Evolutionary conservation across 179 eudicot genomes (phyloP).

Genomic region (Beta lomatogona): DNA sequence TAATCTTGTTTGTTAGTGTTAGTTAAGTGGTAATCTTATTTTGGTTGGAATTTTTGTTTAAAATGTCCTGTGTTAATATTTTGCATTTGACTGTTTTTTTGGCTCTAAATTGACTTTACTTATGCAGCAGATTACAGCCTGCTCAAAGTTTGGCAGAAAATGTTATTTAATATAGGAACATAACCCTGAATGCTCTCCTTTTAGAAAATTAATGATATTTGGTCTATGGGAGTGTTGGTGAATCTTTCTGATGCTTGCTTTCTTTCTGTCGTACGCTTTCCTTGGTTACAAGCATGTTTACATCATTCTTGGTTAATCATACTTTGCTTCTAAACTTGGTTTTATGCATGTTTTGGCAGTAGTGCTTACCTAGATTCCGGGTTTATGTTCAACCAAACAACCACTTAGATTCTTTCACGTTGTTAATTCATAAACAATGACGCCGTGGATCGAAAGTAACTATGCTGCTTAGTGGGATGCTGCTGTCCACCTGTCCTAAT

Average conservation of each 20-base stretch:
- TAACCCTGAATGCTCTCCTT: not conserved
- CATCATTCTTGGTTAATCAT: not conserved
- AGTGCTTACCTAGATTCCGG: not conserved
- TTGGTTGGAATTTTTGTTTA: too few relatives aligned
- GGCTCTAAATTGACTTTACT: not conserved
- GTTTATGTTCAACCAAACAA: too few relatives aligned
- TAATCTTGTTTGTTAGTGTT: too few relatives aligned
- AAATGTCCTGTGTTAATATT: too few relatives aligned
- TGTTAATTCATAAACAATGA: not conserved
- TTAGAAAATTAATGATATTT: not conserved
- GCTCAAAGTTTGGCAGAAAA: not conserved
- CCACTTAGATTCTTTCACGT: slow-evolving; percentile 2
- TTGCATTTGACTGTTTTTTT: not conserved
- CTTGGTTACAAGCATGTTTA: slow-evolving; percentile 11
- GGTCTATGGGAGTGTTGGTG: not conserved
- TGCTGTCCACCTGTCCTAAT: slow-evolving; percentile 27
- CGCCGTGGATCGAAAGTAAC: slow-evolving; percentile 13
- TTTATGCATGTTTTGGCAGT: slow-evolving; percentile 16
- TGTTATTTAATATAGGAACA: not conserved
- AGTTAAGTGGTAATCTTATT: too few relatives aligned
- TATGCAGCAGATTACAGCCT: not conserved
- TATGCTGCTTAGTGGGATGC: slow-evolving; percentile 4
- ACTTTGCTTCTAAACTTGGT: slow-evolving; percentile 11
- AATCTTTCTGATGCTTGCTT: slow-evolving; percentile 11
- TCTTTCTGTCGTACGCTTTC: slow-evolving; percentile 20